Evolutionary conservation across 257 asterid species (phyloP).

Genomic region (Leptodermis oblonga): DNA sequence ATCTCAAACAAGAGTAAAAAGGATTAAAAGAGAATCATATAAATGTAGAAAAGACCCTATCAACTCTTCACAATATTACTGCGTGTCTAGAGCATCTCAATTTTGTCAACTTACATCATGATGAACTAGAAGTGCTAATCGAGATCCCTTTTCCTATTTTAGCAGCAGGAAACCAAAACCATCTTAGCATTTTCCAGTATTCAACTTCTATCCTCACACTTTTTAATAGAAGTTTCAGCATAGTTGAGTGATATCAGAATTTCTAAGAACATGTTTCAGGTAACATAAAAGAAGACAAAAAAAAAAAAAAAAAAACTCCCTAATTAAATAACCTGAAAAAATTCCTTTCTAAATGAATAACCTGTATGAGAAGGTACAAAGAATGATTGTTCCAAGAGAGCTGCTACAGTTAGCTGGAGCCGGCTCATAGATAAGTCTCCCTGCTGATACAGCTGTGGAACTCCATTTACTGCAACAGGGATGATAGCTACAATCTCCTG

Average conservation of each 20-base stretch:
- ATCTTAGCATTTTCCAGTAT: neutral
- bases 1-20: too few species aligned
- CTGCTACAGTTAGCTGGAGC: conserved; percentile 46
- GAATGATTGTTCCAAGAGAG: conserved; percentile 42
- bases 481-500: conserved; percentile 76
- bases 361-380: neutral
- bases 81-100: too few species aligned
- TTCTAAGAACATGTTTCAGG: neutral
- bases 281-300: too few species aligned
- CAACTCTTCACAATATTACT: too few species aligned
- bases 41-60: too few species aligned
- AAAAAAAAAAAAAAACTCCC: neutral
- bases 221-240: too few species aligned
- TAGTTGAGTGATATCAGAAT: too few species aligned
- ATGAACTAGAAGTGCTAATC: too few species aligned
- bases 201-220: neutral
- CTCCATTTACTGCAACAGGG: conserved; percentile 88
- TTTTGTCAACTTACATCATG: too few species aligned
- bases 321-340: neutral
- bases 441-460: conserved; percentile 55
- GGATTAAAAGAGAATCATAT: too few species aligned
- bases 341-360: neutral
- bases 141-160: neutral
- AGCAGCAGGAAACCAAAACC: neutral
- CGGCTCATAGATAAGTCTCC: conserved; percentile 32